Evolutionary conservation across 2,329 filamentous ascomycete genomes (phyloP).

Genomic region (Fusarium miscanthi): DNA sequence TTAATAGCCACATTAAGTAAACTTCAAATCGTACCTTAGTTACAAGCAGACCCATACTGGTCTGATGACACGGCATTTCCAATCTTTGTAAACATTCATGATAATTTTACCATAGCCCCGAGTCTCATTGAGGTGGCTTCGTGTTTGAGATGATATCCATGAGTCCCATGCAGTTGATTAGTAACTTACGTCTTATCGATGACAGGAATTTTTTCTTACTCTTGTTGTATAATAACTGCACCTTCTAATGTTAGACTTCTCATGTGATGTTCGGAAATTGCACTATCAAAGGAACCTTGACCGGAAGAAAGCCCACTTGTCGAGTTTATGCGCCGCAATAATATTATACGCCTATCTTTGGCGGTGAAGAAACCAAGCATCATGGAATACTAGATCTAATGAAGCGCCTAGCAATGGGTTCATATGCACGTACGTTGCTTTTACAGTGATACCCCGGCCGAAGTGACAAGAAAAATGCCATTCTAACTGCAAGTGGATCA

Average conservation of each 20-base stretch:
- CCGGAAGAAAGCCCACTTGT: not conserved
- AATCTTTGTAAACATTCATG: not conserved
- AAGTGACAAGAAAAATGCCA: slow-evolving; percentile 1
- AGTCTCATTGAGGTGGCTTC: not conserved
- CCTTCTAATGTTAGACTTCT: not conserved
- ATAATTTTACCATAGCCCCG: not conserved
- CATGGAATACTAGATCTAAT: slow-evolving; percentile 9
- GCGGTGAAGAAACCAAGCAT: slow-evolving; percentile 38
- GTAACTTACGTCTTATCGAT: not conserved
- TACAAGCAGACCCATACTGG: not conserved
- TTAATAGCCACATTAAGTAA: not conserved
- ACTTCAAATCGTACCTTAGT: not conserved
- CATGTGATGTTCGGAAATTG: not conserved
- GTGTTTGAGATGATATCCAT: not conserved
- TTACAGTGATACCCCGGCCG: slow-evolving; percentile 13
- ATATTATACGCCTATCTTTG: slow-evolving; percentile 26
- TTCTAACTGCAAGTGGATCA: not conserved
- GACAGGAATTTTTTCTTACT: not conserved
- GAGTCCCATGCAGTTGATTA: not conserved
- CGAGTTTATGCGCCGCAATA: slow-evolving; percentile 13
- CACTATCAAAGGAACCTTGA: slow-evolving; percentile 2
- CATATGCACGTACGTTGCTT: slow-evolving; percentile 38
- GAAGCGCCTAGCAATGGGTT: slow-evolving; percentile 11
- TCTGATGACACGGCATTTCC: not conserved
- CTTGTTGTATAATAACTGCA: not conserved